Conservation (phyloP, 179 eudicot genomes). For the Drosera spatulata region DNA sequence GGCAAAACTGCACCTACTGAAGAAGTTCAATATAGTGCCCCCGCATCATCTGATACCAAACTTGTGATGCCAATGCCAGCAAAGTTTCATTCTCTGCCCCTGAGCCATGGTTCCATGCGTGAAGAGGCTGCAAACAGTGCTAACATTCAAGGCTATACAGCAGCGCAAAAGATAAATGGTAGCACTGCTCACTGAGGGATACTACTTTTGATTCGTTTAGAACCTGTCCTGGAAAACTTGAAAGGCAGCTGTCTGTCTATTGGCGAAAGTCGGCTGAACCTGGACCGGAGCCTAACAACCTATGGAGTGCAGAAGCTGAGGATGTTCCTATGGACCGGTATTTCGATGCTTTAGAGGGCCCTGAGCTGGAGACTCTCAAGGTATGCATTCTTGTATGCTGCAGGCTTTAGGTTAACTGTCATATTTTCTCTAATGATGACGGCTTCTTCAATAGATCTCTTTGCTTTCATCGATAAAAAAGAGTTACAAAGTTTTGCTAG, state of each 20-base stretch:
- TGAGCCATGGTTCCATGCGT: slow-evolving; percentile 26
- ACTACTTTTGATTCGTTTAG: slow-evolving; percentile 58
- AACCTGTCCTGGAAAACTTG: slow-evolving; percentile 77
- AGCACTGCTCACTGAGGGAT: slow-evolving; percentile 33
- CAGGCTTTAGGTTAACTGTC: neutral
- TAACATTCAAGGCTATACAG: slow-evolving; percentile 8
- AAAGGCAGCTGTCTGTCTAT: slow-evolving; percentile 50
- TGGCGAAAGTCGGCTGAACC: slow-evolving; percentile 41
- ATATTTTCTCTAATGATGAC: neutral
- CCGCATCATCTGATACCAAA: slow-evolving; percentile 3
- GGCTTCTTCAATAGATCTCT: no score
- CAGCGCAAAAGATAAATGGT: slow-evolving; percentile 17
- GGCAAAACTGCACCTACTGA: slow-evolving; percentile 5
- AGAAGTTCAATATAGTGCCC: slow-evolving; percentile 10
- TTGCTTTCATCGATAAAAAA: no score
- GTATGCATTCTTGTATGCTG: slow-evolving; percentile 23
- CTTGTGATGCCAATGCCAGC: slow-evolving; percentile 10
- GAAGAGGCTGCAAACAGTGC: slow-evolving; percentile 13
- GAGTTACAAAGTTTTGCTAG: no score
- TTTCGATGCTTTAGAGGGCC: slow-evolving; percentile 87
- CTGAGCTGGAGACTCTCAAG: slow-evolving; percentile 73
- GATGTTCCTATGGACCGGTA: slow-evolving; percentile 60
- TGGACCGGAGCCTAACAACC: slow-evolving; percentile 14
- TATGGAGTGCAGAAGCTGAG: slow-evolving; percentile 19
- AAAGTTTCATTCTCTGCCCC: slow-evolving; percentile 55